These are phyloP conservation scores for Pseudopithomyces maydicus DNA, from an alignment of 2,329 filamentous ascomycete genomes.

Conservation along the genomic window DNA sequence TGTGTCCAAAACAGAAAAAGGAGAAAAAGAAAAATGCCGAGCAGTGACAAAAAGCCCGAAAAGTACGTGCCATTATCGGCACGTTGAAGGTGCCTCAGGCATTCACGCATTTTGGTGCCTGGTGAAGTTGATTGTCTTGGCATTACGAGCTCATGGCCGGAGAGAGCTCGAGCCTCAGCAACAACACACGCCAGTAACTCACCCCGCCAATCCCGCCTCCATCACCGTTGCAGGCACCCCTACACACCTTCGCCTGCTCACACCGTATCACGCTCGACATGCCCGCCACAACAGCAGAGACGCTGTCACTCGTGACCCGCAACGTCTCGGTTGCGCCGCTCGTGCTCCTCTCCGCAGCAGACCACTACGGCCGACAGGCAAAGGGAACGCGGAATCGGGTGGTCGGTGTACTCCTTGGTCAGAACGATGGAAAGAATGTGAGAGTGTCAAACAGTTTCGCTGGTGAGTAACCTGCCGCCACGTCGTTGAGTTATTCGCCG, in stretches of 20 bases:
- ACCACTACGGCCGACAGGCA: slow-evolving; percentile 94
- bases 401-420: slow-evolving; percentile 90
- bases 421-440: slow-evolving; percentile 95
- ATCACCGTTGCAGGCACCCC: slow-evolving; percentile 2
- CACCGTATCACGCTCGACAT: slow-evolving; percentile 56
- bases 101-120: slow-evolving; percentile 9
- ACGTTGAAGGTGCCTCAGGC: background rate
- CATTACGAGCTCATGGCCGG: slow-evolving; percentile 36
- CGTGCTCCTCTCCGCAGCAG: slow-evolving; percentile 95
- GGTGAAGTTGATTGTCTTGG: slow-evolving; percentile 8
- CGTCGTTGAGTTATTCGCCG: slow-evolving; percentile 13
- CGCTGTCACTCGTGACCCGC: slow-evolving; percentile 89
- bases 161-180: slow-evolving; percentile 40
- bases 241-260: slow-evolving; percentile 11
- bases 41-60: too few species aligned
- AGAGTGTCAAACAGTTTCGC: slow-evolving; percentile 99
- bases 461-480: slow-evolving; percentile 68
- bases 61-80: background rate
- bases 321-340: slow-evolving; percentile 97
- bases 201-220: slow-evolving; percentile 13
- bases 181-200: slow-evolving; percentile 19
- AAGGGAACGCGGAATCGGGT: slow-evolving; percentile 89
- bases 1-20: too few species aligned
- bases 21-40: too few species aligned
- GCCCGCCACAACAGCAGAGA: slow-evolving; percentile 96